Evolutionary conservation across 2,329 filamentous ascomycete genomes (phyloP), one percentile per base, ranked within the genome.

Genomic region (Pyrenophora graminea): DNA sequence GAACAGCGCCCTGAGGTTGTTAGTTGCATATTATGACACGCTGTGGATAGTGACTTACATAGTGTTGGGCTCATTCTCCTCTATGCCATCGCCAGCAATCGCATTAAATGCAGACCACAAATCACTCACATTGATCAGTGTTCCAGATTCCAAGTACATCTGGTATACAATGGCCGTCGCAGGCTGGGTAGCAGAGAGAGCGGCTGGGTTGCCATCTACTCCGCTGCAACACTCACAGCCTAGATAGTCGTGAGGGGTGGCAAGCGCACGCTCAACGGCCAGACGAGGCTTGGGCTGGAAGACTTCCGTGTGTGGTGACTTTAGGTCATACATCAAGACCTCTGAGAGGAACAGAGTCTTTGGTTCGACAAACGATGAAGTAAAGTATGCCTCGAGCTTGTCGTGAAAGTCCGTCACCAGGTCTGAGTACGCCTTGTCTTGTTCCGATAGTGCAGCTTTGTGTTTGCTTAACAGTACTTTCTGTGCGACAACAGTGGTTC

Each of bases 401-500:
- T 79, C 74, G 9, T 81, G 77, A 18, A 87, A 75, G 1, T 71
- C 68, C 57, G 88, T 83, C 4, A 92, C 79, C 9, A 90, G 73
- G 19, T 78, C 75, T 13, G 89, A 90, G 67, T 90, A 90, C 4
- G 82, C 80, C 57, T 83, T 84, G 73, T 93, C 90, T 59, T 87
- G 80, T 38, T 86, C 81, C 0, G 87, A 89, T 23, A 93, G 79
- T 3, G 82, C 79, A 1, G 88, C 85, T 59, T 86, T 86, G 68
- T 91, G 86, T 56, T 85, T 88, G 73, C 87, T 90, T 34, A 94
- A 79, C 64, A 91, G 86, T 15, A 94, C 89, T 67, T 89, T 89
- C 66, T 93, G 89, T 13, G 89, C 89, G 43, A 93, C 85, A 27
- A 93, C 84, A 0, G 90, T 93, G 1, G 89, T 90, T 38, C 90